A percentile compares a stretch with the other conserved stretches of the same genome.
These are phyloP conservation scores for Saccharata proteae DNA, from an alignment of 2,329 filamentous ascomycete genomes.

Conservation along the genomic window DNA sequence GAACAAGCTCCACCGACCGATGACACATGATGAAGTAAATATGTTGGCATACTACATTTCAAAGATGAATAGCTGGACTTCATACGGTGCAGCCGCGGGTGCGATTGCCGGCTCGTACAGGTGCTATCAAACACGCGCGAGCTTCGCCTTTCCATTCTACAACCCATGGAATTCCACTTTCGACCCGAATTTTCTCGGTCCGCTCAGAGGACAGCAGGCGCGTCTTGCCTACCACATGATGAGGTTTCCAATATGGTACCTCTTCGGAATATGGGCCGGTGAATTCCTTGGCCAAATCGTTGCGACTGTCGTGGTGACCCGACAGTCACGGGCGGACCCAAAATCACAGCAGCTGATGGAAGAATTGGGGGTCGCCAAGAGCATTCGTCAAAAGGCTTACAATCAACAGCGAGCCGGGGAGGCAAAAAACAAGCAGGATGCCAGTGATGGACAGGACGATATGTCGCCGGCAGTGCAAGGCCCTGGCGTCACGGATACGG, in stretches of 20 bases:
- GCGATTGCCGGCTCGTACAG: conserved; percentile 18
- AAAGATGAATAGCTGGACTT: conserved; percentile 24
- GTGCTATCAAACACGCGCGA: conserved; percentile 22
- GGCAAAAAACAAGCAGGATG: conserved; percentile 1
- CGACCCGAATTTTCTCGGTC: conserved; percentile 24
- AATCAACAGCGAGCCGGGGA: conserved; percentile 9
- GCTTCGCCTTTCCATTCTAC: conserved; percentile 30
- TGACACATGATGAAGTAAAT: conserved; percentile 30
- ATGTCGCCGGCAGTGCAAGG: conserved; percentile 28
- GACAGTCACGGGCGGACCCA: conserved; percentile 12
- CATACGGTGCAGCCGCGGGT: conserved; percentile 26
- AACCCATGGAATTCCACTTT: conserved; percentile 26
- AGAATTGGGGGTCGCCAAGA: too few relatives aligned
- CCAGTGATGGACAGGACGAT: conserved; percentile 20
- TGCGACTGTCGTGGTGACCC: conserved; percentile 20
- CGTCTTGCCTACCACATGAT: conserved; percentile 18
- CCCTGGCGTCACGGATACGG: conserved; percentile 16
- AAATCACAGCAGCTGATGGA: conserved; percentile 3
- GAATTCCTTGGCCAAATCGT: conserved; percentile 20
- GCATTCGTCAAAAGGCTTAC: conserved; percentile 8
- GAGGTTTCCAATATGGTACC: conserved; percentile 18
- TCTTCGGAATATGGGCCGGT: conserved; percentile 20
- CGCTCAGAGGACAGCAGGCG: conserved; percentile 22
- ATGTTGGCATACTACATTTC: conserved; percentile 29
- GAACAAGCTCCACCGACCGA: conserved; percentile 22